Base-by-base conservation (phyloP, 805 yeast genomes). In the Zygoascus ofunaensis region DNA sequence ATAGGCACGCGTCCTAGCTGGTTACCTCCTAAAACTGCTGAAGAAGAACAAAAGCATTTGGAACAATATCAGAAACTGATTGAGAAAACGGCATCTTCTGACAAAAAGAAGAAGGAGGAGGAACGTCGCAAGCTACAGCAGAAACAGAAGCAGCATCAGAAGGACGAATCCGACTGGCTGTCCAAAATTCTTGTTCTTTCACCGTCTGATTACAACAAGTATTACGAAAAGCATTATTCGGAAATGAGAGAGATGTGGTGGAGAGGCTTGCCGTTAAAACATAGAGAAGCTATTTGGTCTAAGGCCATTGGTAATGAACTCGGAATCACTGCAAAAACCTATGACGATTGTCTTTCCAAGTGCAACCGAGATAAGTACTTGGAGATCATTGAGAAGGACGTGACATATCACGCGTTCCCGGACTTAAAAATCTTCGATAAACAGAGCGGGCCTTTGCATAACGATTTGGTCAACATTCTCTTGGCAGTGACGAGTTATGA, bases 11-110 rank as follows among this genome's bases (percentile, higher is more conserved):
- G 90, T 43, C 87, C 84, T 21, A 61, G 71, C 1, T 73, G 77
- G 65, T 61, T 82, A 33, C 89, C 90, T 0, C 85, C 87, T 37
- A 82, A 82, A 57, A 61, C 73, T 21, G 56, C 60, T 15, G 59
- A 62, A 17, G 87, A 82, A 52, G 71, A 73, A 15, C 43, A 59
- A 23, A 74, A 70, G 47, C 89, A 82, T 55, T 65, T 73, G 36
- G 60, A 61, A 36, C 79, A 77, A 53, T 77, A 73, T 45, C 73
- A 76, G 43, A 51, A 57, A 38, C 56, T 73, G 17, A 57, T 68
- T 26, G 57, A 56, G 21, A 53, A 62, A 10, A 56, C 64, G 3
- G 63, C 57, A 7, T 65, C 62, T 33, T 62, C 61, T 21, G 65
- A 63, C 10, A 58, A 61, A 38, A 79, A 73, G 53, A 40, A 40